phyloP scores from a whole-genome alignment of 129 eudicot genomes.

The Oenanthe sinensis region DNA sequence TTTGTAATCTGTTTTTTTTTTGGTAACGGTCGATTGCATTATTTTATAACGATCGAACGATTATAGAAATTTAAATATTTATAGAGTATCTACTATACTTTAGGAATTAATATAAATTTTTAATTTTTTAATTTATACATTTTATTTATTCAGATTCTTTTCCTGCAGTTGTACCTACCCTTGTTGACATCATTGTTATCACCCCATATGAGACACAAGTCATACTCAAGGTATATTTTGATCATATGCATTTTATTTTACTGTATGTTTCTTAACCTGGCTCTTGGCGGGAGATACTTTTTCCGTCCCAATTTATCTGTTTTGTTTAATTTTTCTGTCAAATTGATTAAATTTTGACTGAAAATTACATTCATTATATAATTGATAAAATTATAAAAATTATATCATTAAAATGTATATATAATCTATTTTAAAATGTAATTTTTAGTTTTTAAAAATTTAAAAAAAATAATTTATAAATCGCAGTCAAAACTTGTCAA shows the following conservation, averaged over 20 bases:
- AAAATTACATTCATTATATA: no score
- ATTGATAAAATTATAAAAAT: no score
- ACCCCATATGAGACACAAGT: slow-evolving; percentile 87
- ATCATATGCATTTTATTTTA: background rate
- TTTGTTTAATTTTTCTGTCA: no score
- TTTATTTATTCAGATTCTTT: background rate
- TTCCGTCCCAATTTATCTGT: no score
- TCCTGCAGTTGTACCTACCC: slow-evolving; percentile 79
- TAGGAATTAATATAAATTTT: background rate
- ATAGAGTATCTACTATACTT: background rate
- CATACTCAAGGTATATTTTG: slow-evolving; percentile 57
- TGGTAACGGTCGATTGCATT: background rate
- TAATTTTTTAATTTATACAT: background rate
- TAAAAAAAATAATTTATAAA: no score
- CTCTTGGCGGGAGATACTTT: no score
- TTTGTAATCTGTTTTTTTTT: background rate
- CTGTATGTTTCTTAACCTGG: no score
- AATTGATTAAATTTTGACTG: no score
- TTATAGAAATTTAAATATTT: background rate
- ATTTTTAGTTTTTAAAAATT: no score
- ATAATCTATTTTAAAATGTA: no score
- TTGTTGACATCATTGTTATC: slow-evolving; percentile 67
- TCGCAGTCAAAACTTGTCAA: no score
- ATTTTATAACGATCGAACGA: background rate
- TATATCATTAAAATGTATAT: no score